phyloP scores from a whole-genome alignment of 2,329 filamentous ascomycete species.

The Aspergillus neotritici region DNA sequence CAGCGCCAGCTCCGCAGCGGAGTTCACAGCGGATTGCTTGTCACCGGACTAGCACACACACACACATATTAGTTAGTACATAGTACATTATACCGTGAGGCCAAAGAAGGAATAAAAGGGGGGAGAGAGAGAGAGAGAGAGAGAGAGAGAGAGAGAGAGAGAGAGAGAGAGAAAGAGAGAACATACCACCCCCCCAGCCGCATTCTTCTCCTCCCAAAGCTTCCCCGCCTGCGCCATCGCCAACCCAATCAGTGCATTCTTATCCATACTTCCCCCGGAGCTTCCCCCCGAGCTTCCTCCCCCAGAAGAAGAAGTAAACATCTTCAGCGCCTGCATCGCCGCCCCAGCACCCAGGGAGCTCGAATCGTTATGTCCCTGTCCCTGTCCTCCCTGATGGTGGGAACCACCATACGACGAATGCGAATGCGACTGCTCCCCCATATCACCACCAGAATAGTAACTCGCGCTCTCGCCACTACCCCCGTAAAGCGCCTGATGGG shows the following conservation, averaged over 20 bases:
- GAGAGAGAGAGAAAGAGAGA: conserved; percentile 1
- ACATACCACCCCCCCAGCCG: conserved; percentile 51
- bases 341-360: conserved; percentile 40
- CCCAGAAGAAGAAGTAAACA: conserved; percentile 62
- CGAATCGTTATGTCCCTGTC: conserved; percentile 45
- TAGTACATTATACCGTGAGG: too few relatives aligned
- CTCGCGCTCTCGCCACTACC: conserved; percentile 32
- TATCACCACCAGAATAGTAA: conserved; percentile 3
- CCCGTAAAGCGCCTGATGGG: conserved; percentile 71
- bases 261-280: conserved; percentile 47
- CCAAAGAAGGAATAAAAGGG: conserved; percentile 2
- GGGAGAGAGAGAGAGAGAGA: conserved; percentile 1
- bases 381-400: conserved; percentile 15
- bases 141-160: conserved; percentile 3
- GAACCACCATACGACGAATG: too few relatives aligned
- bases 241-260: conserved; percentile 76
- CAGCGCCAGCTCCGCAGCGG: conserved; percentile 78
- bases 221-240: conserved; percentile 86
- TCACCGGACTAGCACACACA: conserved; percentile 56
- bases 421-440: too few relatives aligned
- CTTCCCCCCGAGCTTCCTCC: conserved; percentile 22
- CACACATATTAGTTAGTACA: conserved; percentile 11
- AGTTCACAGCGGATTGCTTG: conserved; percentile 74
- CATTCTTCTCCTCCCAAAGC: conserved; percentile 59
- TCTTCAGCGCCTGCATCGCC: conserved; percentile 61